phyloP scores from a whole-genome alignment of 352 stramenopile species.

The Phytophthora vignae region DNA sequence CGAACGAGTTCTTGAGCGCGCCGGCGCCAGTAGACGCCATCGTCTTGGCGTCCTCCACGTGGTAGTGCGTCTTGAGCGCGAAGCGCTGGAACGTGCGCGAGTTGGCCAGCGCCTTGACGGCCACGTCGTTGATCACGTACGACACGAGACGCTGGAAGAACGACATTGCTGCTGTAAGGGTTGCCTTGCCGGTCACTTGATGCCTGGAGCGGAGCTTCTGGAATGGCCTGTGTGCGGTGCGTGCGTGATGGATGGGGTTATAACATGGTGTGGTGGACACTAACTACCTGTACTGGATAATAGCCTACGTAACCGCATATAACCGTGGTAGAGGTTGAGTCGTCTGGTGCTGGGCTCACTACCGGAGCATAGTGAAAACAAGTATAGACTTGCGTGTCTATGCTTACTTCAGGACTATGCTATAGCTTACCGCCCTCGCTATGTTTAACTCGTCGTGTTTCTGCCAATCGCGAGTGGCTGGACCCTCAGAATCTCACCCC shows the following conservation, averaged over 20 bases:
- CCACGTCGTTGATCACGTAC: slow-evolving; percentile 88
- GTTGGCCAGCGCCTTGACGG: slow-evolving; percentile 85
- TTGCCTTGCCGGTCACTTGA: slow-evolving; percentile 1
- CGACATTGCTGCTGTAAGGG: slow-evolving; percentile 45
- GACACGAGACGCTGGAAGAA: slow-evolving; percentile 86
- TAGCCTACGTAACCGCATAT: too few species aligned
- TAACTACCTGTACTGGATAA: neutral
- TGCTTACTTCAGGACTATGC: neutral
- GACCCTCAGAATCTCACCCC: slow-evolving; percentile 36
- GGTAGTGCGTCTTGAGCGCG: slow-evolving; percentile 87
- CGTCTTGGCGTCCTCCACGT: slow-evolving; percentile 84
- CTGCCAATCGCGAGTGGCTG: slow-evolving; percentile 27
- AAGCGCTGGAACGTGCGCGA: slow-evolving; percentile 87
- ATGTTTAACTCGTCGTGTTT: slow-evolving; percentile 14
- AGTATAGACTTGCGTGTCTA: slow-evolving; percentile 14
- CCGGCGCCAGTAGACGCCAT: slow-evolving; percentile 60
- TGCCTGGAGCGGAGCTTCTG: slow-evolving; percentile 13
- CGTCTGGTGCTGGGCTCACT: neutral
- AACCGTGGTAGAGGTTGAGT: too few species aligned
- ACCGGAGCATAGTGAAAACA: neutral
- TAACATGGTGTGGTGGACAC: slow-evolving; percentile 20
- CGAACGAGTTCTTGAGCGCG: slow-evolving; percentile 56
- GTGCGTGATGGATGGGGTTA: slow-evolving; percentile 7
- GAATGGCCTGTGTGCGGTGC: slow-evolving; percentile 19
- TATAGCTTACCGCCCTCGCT: neutral